phyloP scores from a whole-genome alignment of 345 rosid species.

The Turritis glabra region DNA sequence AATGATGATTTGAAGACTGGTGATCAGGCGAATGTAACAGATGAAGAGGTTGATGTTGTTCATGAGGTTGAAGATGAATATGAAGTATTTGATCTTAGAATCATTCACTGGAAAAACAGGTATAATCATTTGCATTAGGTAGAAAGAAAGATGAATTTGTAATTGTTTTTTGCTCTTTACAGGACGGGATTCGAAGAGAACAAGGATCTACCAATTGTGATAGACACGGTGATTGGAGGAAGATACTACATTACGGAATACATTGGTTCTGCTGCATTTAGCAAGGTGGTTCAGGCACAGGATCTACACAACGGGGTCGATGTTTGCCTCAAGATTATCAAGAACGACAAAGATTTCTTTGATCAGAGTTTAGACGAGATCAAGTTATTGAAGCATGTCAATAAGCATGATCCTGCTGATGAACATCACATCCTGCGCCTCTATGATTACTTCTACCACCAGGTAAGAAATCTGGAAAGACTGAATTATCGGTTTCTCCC shows the following conservation, averaged over 20 bases:
- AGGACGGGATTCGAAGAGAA: slow-evolving; percentile 97
- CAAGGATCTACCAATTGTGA: slow-evolving; percentile 74
- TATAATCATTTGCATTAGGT: slow-evolving; percentile 12
- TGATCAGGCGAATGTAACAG: slow-evolving; percentile 38
- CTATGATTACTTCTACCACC: slow-evolving; percentile 95
- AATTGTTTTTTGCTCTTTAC: slow-evolving; percentile 30
- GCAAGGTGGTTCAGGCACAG: slow-evolving; percentile 89
- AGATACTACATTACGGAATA: slow-evolving; percentile 87
- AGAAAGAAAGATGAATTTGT: slow-evolving; percentile 12
- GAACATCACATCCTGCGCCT: slow-evolving; percentile 83
- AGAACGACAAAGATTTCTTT: slow-evolving; percentile 95
- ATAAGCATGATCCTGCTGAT: slow-evolving; percentile 86
- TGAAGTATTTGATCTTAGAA: slow-evolving; percentile 78
- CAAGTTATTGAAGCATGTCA: slow-evolving; percentile 84
- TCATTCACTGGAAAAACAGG: slow-evolving; percentile 93
- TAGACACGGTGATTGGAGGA: slow-evolving; percentile 76
- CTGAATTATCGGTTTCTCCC: neutral
- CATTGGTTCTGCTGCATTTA: slow-evolving; percentile 95
- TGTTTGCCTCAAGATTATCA: slow-evolving; percentile 93
- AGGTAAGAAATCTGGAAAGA: slow-evolving; percentile 40
- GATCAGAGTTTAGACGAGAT: slow-evolving; percentile 99
- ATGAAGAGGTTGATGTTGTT: slow-evolving; percentile 39
- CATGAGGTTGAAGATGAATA: slow-evolving; percentile 77
- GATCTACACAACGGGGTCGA: slow-evolving; percentile 74
- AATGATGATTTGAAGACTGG: slow-evolving; percentile 38